These are phyloP conservation scores for Hypoxylon lenormandii DNA, from an alignment of 495 filamentous ascomycete genomes.

Conservation along the genomic window DNA sequence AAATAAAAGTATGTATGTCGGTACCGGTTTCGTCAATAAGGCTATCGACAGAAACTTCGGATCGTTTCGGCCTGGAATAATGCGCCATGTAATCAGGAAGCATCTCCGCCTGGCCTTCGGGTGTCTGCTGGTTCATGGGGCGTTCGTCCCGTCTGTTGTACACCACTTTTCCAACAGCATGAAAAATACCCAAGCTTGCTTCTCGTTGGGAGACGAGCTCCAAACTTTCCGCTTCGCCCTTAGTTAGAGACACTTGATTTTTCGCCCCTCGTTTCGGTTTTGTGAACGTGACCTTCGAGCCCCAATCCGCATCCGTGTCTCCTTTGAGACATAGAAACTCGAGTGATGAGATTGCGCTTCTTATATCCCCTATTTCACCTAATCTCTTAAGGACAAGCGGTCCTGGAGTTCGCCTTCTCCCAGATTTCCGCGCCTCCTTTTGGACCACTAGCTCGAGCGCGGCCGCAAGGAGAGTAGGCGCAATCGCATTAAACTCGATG, in stretches of 20 bases:
- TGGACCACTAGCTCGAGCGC: slow-evolving; percentile 81
- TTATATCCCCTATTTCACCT: slow-evolving; percentile 86
- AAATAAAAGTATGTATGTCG: slow-evolving; percentile 86
- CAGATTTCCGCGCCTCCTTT: slow-evolving; percentile 81
- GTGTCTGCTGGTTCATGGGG: slow-evolving; percentile 46
- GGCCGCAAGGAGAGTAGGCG: slow-evolving; percentile 84
- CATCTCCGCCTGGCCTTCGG: slow-evolving; percentile 56
- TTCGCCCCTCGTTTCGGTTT: slow-evolving; percentile 70
- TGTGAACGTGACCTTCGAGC: slow-evolving; percentile 71
- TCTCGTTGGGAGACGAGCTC: slow-evolving; percentile 84
- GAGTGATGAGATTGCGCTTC: slow-evolving; percentile 87
- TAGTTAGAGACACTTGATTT: slow-evolving; percentile 69
- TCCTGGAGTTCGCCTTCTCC: slow-evolving; percentile 73
- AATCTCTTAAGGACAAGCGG: slow-evolving; percentile 77
- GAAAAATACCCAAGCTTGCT: slow-evolving; percentile 89
- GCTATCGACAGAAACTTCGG: slow-evolving; percentile 77
- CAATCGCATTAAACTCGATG: slow-evolving; percentile 92
- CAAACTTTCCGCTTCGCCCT: slow-evolving; percentile 77
- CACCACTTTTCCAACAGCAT: slow-evolving; percentile 92
- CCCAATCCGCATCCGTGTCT: slow-evolving; percentile 73
- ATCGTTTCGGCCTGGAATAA: slow-evolving; percentile 70
- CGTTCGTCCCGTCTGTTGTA: slow-evolving; percentile 84
- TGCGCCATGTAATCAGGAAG: slow-evolving; percentile 73
- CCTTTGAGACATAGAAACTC: slow-evolving; percentile 88
- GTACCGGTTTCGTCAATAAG: slow-evolving; percentile 90